phyloP scores from a whole-genome alignment of 1,284 basidiomycete species.

The Phenoliferia sp. region DNA sequence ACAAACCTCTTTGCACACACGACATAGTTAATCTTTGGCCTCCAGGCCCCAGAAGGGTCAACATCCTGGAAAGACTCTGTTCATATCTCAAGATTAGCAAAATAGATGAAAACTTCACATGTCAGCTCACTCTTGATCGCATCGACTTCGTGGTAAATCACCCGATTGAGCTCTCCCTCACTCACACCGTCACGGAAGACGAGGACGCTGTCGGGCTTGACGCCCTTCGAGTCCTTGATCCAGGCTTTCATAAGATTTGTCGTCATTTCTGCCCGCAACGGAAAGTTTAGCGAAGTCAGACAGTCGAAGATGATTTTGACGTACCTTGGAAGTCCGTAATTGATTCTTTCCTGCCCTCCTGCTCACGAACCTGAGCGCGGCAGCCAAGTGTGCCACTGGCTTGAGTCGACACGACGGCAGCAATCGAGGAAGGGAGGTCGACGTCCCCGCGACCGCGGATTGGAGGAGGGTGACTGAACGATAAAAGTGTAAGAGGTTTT shows the following conservation, averaged over 20 bases:
- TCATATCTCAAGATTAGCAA: neutral
- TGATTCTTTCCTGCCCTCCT: slow-evolving; percentile 45
- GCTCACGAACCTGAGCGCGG: slow-evolving; percentile 41
- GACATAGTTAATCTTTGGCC: slow-evolving; percentile 44
- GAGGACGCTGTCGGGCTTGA: slow-evolving; percentile 14
- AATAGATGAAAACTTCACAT: no score
- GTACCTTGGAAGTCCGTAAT: slow-evolving; percentile 39
- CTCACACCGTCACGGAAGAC: slow-evolving; percentile 40
- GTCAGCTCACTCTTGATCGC: slow-evolving; percentile 37
- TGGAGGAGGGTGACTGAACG: neutral
- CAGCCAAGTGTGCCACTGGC: neutral
- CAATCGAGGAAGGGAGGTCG: slow-evolving; percentile 45
- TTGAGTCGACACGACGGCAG: slow-evolving; percentile 45
- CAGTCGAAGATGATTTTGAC: slow-evolving; percentile 10
- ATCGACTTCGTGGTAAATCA: slow-evolving; percentile 43
- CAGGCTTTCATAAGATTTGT: slow-evolving; percentile 37
- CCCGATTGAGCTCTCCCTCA: slow-evolving; percentile 48
- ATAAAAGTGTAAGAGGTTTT: neutral
- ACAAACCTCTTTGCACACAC: slow-evolving; percentile 41
- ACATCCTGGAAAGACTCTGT: slow-evolving; percentile 27
- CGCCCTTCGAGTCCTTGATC: slow-evolving; percentile 37
- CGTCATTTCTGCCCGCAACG: slow-evolving; percentile 35
- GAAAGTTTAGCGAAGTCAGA: neutral
- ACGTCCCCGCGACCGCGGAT: slow-evolving; percentile 13
- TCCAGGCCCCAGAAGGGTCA: slow-evolving; percentile 34